A percentile compares a stretch with the other conserved stretches of the same genome.
These are phyloP conservation scores for Schoenoplectus triqueter DNA, from an alignment of 202 grass and related monocot genomes.

Conservation along the genomic window DNA sequence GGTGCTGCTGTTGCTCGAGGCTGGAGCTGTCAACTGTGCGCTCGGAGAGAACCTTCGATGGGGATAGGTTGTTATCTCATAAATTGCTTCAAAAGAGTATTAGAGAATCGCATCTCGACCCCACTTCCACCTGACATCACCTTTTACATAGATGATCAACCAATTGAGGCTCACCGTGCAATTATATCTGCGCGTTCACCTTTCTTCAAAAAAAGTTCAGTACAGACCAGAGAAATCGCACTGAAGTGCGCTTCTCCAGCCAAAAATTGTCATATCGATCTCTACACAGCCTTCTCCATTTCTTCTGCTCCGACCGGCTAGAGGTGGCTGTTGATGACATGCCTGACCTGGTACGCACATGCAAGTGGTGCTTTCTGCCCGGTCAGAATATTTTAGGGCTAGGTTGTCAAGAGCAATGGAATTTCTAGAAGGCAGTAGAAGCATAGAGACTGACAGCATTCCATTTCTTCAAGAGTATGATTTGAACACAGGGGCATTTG, in stretches of 20 bases:
- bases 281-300: conserved; percentile 91
- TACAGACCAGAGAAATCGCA: conserved; percentile 65
- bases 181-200: conserved; percentile 75
- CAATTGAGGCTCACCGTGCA: conserved; percentile 74
- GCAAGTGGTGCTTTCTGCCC: conserved; percentile 86
- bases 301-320: conserved; percentile 93
- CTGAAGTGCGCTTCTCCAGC: conserved; percentile 84
- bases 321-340: conserved; percentile 84
- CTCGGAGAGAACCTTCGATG: conserved; percentile 92
- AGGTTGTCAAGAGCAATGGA: conserved; percentile 77
- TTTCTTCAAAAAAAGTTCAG: conserved; percentile 82
- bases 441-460: conserved; percentile 45
- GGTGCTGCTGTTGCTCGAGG: conserved; percentile 81
- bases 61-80: conserved; percentile 46
- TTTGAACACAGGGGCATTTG: conserved; percentile 79
- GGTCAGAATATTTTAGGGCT: conserved; percentile 90
- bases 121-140: conserved; percentile 75
- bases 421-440: conserved; percentile 66
- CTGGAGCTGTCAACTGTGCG: conserved; percentile 67
- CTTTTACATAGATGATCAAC: conserved; percentile 78
- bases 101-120: conserved; percentile 28
- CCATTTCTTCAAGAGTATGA: conserved; percentile 85
- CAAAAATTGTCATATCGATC: conserved; percentile 87
- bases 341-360: conserved; percentile 62
- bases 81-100: too few species aligned